A percentile compares a stretch with the other conserved stretches of the same genome.
These are phyloP conservation scores for Colletotrichum sansevieriae DNA, from an alignment of 2,329 filamentous ascomycete genomes.

Conservation along the genomic window DNA sequence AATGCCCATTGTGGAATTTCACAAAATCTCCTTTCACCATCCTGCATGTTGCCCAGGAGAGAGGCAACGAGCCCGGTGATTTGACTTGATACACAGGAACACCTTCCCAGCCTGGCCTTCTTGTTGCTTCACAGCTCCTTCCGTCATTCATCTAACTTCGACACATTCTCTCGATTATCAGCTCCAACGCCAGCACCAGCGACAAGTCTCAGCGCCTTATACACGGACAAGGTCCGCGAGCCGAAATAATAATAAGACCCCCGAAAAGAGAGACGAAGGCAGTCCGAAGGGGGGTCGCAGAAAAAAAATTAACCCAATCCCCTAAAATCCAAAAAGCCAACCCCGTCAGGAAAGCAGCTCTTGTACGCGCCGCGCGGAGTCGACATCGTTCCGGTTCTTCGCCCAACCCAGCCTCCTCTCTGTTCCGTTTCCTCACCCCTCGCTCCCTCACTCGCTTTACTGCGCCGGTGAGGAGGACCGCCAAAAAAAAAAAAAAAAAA, in stretches of 20 bases:
- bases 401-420: conserved; percentile 38
- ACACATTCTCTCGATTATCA: conserved; percentile 14
- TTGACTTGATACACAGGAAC: conserved; percentile 14
- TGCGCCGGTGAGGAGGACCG: conserved; percentile 41
- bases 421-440: conserved; percentile 32
- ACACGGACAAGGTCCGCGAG: conserved; percentile 29
- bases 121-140: background rate
- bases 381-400: conserved; percentile 35
- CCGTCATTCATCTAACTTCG: conserved; percentile 11
- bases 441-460: conserved; percentile 39
- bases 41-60: conserved; percentile 14
- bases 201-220: conserved; percentile 26
- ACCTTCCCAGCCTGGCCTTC: conserved; percentile 7
- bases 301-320: conserved; percentile 26
- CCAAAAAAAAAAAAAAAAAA: conserved; percentile 53
- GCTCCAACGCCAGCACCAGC: conserved; percentile 7
- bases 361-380: conserved; percentile 38
- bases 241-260: conserved; percentile 34
- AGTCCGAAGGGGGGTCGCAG: conserved; percentile 27
- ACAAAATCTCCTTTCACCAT: conserved; percentile 30
- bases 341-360: conserved; percentile 37
- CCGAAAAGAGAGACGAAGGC: conserved; percentile 31
- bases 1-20: conserved; percentile 20
- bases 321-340: conserved; percentile 38
- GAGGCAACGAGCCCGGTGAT: conserved; percentile 24